These are phyloP conservation scores for Brettanomyces sp. DNA, from an alignment of 805 yeast species.

Conservation along the genomic window DNA sequence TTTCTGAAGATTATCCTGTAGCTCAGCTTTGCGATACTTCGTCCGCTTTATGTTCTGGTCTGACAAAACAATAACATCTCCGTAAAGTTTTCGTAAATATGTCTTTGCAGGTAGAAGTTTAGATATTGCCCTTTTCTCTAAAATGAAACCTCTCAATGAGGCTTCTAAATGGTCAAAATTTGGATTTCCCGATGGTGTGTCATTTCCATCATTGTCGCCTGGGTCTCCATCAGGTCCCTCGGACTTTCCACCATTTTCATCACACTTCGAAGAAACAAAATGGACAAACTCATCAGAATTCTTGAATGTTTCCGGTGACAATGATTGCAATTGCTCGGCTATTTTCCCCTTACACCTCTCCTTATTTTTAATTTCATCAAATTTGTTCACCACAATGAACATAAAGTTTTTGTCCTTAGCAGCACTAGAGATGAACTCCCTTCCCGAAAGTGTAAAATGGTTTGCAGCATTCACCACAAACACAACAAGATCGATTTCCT, in stretches of 20 bases:
- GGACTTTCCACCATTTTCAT: constrained; percentile 27
- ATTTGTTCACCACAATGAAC: constrained; percentile 88
- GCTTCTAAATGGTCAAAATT: constrained; percentile 81
- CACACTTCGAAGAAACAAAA: constrained; percentile 64
- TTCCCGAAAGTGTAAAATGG: constrained; percentile 88
- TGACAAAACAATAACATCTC: constrained; percentile 56
- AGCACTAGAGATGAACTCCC: constrained; percentile 84
- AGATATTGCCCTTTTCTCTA: constrained; percentile 82
- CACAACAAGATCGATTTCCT: constrained; percentile 91
- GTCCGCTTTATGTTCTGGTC: constrained; percentile 52
- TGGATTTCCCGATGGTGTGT: constrained; percentile 30
- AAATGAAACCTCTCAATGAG: constrained; percentile 72
- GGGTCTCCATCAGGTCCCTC: constrained; percentile 30
- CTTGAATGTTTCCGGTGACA: constrained; percentile 88
- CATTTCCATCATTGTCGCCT: constrained; percentile 21
- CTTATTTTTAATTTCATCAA: constrained; percentile 78
- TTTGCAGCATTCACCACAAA: constrained; percentile 96
- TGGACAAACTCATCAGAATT: constrained; percentile 88
- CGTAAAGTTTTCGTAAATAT: constrained; percentile 60
- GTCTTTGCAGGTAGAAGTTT: constrained; percentile 89
- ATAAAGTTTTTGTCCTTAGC: constrained; percentile 86
- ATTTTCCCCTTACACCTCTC: constrained; percentile 69
- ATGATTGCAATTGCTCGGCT: constrained; percentile 70
- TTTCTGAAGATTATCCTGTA: constrained; percentile 40
- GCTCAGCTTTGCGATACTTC: constrained; percentile 36